Percentiles rank a stretch among this genome's conserved stretches.
Evolutionary conservation across 441 rosid species (phyloP).

Genomic region (Erysimum pusillum): DNA sequence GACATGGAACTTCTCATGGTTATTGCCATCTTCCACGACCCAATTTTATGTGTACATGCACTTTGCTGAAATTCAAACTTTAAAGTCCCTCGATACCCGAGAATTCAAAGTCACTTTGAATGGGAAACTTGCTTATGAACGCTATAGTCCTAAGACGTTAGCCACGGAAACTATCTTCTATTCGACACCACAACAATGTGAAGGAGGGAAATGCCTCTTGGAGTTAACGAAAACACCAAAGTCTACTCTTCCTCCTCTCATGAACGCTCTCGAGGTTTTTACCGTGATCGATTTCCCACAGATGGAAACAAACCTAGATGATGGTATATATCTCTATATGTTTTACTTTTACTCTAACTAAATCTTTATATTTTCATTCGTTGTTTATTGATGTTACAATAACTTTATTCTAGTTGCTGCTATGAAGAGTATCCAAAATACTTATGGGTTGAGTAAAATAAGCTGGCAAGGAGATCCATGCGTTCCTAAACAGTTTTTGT

Average conservation of each 20-base stretch:
- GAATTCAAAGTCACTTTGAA: conserved; percentile 37
- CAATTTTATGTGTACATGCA: conserved; percentile 40
- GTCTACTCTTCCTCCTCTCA: conserved; percentile 46
- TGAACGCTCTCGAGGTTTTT: conserved; percentile 43
- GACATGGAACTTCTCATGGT: conserved; percentile 36
- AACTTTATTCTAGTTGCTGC: conserved; percentile 12
- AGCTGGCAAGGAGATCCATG: conserved; percentile 66
- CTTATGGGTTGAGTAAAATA: conserved; percentile 35
- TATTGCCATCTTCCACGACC: conserved; percentile 1
- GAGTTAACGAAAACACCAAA: conserved; percentile 33
- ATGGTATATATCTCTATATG: conserved; percentile 52
- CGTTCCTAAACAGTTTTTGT: conserved; percentile 42
- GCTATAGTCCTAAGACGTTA: conserved; percentile 37
- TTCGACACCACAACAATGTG: conserved; percentile 38
- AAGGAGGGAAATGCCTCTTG: conserved; percentile 26
- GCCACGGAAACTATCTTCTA: conserved; percentile 16
- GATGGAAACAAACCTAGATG: conserved; percentile 47
- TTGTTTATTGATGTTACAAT: background rate
- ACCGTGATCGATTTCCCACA: conserved; percentile 43
- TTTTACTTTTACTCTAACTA: background rate
- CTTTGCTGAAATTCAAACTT: conserved; percentile 43
- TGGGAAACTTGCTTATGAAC: conserved; percentile 12
- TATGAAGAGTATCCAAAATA: conserved; percentile 34
- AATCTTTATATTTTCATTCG: background rate
- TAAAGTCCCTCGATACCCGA: conserved; percentile 28